Evolutionary conservation across 495 filamentous ascomycete species (phyloP).

Genomic region (Tuber aestivum): DNA sequence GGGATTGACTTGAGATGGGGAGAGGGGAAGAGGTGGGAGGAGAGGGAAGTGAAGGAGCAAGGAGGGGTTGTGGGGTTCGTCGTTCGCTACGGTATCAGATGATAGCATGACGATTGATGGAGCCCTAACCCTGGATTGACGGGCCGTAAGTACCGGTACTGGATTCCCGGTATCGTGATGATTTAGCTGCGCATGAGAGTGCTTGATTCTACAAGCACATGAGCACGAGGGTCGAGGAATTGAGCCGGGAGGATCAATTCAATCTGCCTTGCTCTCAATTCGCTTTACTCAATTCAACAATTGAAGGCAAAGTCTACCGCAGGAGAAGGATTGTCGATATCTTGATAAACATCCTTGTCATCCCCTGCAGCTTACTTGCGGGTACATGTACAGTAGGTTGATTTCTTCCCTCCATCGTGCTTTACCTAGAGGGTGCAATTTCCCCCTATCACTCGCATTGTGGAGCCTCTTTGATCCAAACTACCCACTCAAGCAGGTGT

Average conservation of each 20-base stretch:
- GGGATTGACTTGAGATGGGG: not conserved
- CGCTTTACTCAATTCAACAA: not conserved
- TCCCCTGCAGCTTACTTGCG: not conserved
- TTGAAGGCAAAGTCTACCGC: not conserved
- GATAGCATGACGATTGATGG: not conserved
- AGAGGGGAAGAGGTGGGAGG: not conserved
- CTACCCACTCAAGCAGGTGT: not conserved
- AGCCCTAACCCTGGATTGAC: not conserved
- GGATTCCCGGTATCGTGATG: not conserved
- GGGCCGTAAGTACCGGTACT: not conserved
- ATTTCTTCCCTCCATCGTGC: not conserved
- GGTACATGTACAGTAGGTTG: not conserved
- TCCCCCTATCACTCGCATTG: not conserved
- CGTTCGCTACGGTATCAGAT: no score
- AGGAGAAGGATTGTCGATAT: not conserved
- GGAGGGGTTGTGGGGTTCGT: not conserved
- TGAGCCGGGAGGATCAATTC: not conserved
- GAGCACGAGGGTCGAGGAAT: not conserved
- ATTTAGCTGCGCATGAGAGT: not conserved
- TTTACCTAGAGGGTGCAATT: not conserved
- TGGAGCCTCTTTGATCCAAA: not conserved
- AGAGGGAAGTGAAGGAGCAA: not conserved
- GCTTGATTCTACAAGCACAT: not conserved
- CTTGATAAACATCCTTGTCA: not conserved
- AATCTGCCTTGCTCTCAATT: not conserved